Evolutionary conservation across 202 grass and related monocot genomes (phyloP).

Genomic region (Zoysia matrella): DNA sequence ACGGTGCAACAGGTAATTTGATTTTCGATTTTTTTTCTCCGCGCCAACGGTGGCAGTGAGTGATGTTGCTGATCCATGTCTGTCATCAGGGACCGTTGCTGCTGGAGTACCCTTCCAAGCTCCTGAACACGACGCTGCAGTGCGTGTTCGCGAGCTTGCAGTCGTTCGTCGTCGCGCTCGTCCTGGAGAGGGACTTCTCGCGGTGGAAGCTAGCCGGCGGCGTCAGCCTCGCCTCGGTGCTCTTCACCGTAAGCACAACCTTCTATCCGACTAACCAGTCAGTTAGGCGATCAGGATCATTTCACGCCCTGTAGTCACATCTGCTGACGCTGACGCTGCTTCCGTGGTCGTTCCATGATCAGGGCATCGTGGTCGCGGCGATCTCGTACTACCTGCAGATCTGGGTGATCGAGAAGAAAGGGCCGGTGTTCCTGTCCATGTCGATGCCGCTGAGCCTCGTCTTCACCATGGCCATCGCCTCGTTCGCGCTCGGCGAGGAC

Average conservation of each 20-base stretch:
- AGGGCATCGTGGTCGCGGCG: constrained; percentile 67
- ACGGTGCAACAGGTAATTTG: constrained; percentile 61
- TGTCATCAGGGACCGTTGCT: constrained; percentile 54
- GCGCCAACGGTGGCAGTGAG: neutral
- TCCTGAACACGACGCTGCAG: constrained; percentile 73
- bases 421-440: constrained; percentile 63
- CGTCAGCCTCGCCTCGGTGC: constrained; percentile 51
- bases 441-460: constrained; percentile 59
- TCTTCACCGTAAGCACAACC: constrained; percentile 51
- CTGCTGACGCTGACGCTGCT: neutral
- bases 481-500: constrained; percentile 36
- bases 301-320: no score
- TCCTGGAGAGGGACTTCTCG: constrained; percentile 71
- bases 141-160: constrained; percentile 67
- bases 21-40: neutral
- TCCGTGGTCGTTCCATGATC: neutral
- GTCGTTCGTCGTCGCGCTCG: constrained; percentile 55
- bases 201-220: constrained; percentile 65
- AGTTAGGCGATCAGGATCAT: neutral
- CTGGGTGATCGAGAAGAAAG: constrained; percentile 84
- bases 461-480: constrained; percentile 43
- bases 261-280: neutral
- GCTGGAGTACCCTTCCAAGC: constrained; percentile 69
- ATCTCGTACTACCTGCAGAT: constrained; percentile 73
- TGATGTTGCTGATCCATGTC: neutral